Evolutionary conservation across 352 stramenopile genomes (phyloP).

Genomic region (Globisporangium cylindrosporum): DNA sequence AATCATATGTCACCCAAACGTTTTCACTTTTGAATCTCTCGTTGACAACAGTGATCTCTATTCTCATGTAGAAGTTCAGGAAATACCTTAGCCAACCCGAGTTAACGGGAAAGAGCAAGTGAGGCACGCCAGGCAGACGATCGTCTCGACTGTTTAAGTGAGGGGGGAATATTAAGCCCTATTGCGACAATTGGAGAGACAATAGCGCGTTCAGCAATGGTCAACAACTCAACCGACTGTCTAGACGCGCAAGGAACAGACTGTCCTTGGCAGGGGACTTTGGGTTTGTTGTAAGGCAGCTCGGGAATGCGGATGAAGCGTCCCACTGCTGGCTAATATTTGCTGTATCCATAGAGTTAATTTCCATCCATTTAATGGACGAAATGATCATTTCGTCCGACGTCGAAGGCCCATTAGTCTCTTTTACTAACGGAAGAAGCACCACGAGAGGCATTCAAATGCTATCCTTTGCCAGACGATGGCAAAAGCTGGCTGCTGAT

Average conservation of each 20-base stretch:
- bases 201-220: neutral
- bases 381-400: neutral
- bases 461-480: too few relatives aligned
- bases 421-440: too few relatives aligned
- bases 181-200: neutral
- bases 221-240: neutral
- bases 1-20: too few relatives aligned
- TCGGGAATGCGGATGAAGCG: neutral
- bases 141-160: neutral
- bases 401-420: too few relatives aligned
- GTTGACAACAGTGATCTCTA: too few relatives aligned
- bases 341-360: neutral
- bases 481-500: too few relatives aligned
- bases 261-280: neutral
- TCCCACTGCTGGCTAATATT: neutral
- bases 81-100: too few relatives aligned
- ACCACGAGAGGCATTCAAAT: too few relatives aligned
- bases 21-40: too few relatives aligned
- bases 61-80: too few relatives aligned
- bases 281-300: neutral
- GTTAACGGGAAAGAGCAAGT: neutral
- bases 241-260: neutral
- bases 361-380: too few relatives aligned
- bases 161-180: neutral
- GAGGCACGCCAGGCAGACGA: neutral